These are phyloP conservation scores for Austropuccinia psidii DNA, from an alignment of 1,284 basidiomycete genomes.

Conservation along the genomic window DNA sequence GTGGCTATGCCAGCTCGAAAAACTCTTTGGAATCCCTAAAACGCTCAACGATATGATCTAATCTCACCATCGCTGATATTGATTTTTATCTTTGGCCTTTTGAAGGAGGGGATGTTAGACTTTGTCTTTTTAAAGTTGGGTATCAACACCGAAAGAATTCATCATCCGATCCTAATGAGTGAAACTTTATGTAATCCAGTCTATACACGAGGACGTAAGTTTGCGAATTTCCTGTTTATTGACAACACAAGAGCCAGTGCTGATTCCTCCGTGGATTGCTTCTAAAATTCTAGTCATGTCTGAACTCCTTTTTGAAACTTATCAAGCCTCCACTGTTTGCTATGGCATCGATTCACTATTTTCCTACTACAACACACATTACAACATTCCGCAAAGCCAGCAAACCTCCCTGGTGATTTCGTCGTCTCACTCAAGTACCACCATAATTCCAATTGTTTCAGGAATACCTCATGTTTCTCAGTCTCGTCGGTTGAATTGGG, in stretches of 20 bases:
- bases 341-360: slow-evolving; percentile 89
- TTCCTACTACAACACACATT: slow-evolving; percentile 62
- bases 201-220: slow-evolving; percentile 74
- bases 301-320: slow-evolving; percentile 93
- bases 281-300: slow-evolving; percentile 62
- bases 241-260: neutral
- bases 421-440: slow-evolving; percentile 75
- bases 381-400: slow-evolving; percentile 55
- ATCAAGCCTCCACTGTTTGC: slow-evolving; percentile 73
- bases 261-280: neutral
- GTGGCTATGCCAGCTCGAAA: neutral
- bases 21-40: neutral
- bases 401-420: slow-evolving; percentile 72
- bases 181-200: slow-evolving; percentile 83
- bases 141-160: slow-evolving; percentile 54
- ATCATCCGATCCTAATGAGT: slow-evolving; percentile 89
- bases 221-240: neutral
- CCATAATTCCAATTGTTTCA: slow-evolving; percentile 71
- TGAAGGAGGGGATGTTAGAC: slow-evolving; percentile 34
- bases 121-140: slow-evolving; percentile 27
- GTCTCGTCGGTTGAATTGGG: slow-evolving; percentile 80
- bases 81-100: neutral
- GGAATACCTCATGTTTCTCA: slow-evolving; percentile 73
- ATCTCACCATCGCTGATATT: no score
- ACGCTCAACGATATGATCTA: neutral